phyloP scores from a whole-genome alignment of 2,329 filamentous ascomycete species.

The Neofusicoccum umdonicola region DNA sequence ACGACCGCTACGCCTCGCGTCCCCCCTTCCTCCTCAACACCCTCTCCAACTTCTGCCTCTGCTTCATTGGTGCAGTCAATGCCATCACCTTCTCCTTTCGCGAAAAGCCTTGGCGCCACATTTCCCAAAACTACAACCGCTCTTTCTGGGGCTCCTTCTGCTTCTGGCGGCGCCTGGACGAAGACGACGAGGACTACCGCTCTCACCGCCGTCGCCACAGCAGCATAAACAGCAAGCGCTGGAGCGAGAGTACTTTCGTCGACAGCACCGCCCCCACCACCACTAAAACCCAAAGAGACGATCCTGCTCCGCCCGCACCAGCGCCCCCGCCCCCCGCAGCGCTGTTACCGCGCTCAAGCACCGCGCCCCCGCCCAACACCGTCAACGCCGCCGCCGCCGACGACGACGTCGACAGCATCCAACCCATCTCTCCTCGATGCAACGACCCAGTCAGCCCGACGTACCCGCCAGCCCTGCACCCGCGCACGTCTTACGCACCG shows the following conservation, averaged over 20 bases:
- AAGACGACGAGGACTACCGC: background rate
- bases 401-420: background rate
- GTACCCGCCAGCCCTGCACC: background rate
- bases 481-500: background rate
- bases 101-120: conserved; percentile 69
- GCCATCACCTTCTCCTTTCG: conserved; percentile 65
- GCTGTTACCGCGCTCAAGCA: background rate
- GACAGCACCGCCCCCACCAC: background rate
- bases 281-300: too few species aligned
- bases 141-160: conserved; percentile 37
- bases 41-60: conserved; percentile 57
- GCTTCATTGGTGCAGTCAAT: conserved; percentile 66
- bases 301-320: background rate
- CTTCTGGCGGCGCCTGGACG: background rate
- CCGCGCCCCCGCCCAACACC: background rate
- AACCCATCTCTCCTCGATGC: background rate
- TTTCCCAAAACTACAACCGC: conserved; percentile 44
- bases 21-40: conserved; percentile 59
- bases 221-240: background rate
- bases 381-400: too few species aligned
- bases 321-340: background rate
- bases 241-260: background rate
- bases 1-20: conserved; percentile 48
- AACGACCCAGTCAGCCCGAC: background rate
- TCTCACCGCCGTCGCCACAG: background rate